Conservation (phyloP, 805 yeast species). For the Wickerhamiella dianesei region DNA sequence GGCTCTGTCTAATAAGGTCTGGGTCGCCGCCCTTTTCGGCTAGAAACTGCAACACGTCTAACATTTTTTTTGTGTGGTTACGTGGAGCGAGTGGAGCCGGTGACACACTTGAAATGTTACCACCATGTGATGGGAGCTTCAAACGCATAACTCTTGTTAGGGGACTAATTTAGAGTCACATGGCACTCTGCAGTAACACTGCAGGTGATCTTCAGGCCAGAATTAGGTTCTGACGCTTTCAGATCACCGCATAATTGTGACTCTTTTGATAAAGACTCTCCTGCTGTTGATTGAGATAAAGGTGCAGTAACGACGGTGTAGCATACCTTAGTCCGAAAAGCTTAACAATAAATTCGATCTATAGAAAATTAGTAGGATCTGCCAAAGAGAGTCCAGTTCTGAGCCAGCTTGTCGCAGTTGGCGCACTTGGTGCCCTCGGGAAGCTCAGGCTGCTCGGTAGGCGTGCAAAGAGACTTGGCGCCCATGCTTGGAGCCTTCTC, state of each 20-base stretch:
- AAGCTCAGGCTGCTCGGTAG: constrained; percentile 79
- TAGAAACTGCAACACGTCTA: constrained; percentile 82
- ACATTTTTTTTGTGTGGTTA: constrained; percentile 36
- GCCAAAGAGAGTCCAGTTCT: constrained; percentile 88
- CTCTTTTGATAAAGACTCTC: too few relatives aligned
- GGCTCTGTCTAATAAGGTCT: constrained; percentile 72
- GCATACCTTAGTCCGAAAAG: too few relatives aligned
- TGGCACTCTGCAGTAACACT: too few relatives aligned
- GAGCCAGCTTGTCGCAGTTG: constrained; percentile 64
- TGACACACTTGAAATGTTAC: background rate
- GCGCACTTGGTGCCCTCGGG: constrained; percentile 74
- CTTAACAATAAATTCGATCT: too few relatives aligned
- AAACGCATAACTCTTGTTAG: background rate
- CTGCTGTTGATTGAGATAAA: too few relatives aligned
- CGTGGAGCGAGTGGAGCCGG: background rate
- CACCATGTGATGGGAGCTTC: background rate
- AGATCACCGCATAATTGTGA: too few relatives aligned
- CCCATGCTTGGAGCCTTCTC: constrained; percentile 99
- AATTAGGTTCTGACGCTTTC: too few relatives aligned
- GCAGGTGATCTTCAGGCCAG: too few relatives aligned
- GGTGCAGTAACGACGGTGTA: too few relatives aligned
- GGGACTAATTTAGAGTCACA: background rate
- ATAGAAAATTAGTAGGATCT: constrained; percentile 69
- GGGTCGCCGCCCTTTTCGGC: constrained; percentile 98
- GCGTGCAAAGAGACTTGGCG: constrained; percentile 95